Evolutionary conservation across 495 filamentous ascomycete species (phyloP).

Genomic region (Copromyces sp.): DNA sequence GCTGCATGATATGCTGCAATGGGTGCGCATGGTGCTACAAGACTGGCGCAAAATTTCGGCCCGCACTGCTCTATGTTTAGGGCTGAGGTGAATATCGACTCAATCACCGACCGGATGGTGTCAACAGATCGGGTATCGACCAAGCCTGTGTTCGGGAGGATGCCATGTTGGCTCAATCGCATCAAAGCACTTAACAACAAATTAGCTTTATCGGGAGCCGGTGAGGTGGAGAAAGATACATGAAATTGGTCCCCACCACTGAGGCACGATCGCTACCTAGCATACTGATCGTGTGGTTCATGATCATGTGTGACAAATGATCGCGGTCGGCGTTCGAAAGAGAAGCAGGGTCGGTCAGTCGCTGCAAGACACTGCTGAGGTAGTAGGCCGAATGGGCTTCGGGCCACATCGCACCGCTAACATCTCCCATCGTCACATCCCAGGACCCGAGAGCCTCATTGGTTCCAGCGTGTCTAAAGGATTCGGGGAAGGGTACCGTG

Average conservation of each 20-base stretch:
- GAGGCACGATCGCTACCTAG: slow-evolving; percentile 11
- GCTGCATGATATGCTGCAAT: slow-evolving; percentile 17
- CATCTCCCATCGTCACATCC: slow-evolving; percentile 10
- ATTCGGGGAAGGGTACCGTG: slow-evolving; percentile 17
- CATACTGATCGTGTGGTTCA: slow-evolving; percentile 7
- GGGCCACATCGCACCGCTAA: slow-evolving; percentile 18
- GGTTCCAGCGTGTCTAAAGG: slow-evolving; percentile 7
- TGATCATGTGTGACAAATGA: slow-evolving; percentile 11
- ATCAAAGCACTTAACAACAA: slow-evolving; percentile 14
- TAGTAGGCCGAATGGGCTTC: slow-evolving; percentile 19
- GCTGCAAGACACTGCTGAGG: slow-evolving; percentile 15
- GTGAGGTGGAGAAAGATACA: slow-evolving; percentile 12
- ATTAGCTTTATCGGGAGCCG: slow-evolving; percentile 3
- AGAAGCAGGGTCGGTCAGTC: slow-evolving; percentile 8
- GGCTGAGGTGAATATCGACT: slow-evolving; percentile 11
- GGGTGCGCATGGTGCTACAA: slow-evolving; percentile 13
- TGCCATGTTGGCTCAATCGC: slow-evolving; percentile 19
- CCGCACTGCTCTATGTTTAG: neutral
- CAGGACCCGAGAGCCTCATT: slow-evolving; percentile 1
- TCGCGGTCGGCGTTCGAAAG: slow-evolving; percentile 1
- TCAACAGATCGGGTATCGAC: slow-evolving; percentile 6
- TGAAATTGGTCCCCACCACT: slow-evolving; percentile 20
- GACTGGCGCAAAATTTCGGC: slow-evolving; percentile 2
- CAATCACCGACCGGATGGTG: slow-evolving; percentile 11
- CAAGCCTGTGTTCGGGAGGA: slow-evolving; percentile 2